phyloP scores from a whole-genome alignment of 176 grass and related monocot genomes.

The Oryza glumipatula region DNA sequence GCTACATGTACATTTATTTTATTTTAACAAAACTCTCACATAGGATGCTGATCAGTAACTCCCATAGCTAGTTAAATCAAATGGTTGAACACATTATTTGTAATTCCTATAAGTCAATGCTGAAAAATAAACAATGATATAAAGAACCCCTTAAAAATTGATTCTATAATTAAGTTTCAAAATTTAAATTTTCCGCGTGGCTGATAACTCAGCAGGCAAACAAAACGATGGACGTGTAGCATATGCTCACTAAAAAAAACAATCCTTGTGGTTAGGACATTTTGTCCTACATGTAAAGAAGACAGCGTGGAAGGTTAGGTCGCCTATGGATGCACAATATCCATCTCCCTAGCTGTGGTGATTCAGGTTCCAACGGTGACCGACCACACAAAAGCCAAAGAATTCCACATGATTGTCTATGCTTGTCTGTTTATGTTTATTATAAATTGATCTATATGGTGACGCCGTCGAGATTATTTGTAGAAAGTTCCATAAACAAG shows the following conservation, averaged over 20 bases:
- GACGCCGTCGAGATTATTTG: not conserved
- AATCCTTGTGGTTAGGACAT: not conserved
- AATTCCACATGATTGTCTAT: slow-evolving; percentile 5
- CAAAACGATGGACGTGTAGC: too few species aligned
- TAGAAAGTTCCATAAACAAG: not conserved
- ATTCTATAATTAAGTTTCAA: too few species aligned
- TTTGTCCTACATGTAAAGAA: slow-evolving; percentile 23
- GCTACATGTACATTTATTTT: too few species aligned
- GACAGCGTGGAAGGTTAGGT: slow-evolving; percentile 15
- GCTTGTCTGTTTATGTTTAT: not conserved
- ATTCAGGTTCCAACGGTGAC: slow-evolving; percentile 27
- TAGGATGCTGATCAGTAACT: too few species aligned
- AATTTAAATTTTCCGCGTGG: too few species aligned
- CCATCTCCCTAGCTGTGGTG: not conserved
- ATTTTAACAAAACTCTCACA: too few species aligned
- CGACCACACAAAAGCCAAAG: not conserved
- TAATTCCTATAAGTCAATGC: too few species aligned
- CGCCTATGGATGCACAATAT: slow-evolving; percentile 2
- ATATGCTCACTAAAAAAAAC: not conserved
- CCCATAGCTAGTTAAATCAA: too few species aligned
- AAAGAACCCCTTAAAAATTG: too few species aligned
- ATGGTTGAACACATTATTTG: too few species aligned
- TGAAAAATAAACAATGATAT: too few species aligned
- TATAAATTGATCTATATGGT: not conserved
- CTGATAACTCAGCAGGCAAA: too few species aligned